These are phyloP conservation scores for Globisporangium carolinianum DNA, from an alignment of 352 stramenopile species.

Conservation along the genomic window DNA sequence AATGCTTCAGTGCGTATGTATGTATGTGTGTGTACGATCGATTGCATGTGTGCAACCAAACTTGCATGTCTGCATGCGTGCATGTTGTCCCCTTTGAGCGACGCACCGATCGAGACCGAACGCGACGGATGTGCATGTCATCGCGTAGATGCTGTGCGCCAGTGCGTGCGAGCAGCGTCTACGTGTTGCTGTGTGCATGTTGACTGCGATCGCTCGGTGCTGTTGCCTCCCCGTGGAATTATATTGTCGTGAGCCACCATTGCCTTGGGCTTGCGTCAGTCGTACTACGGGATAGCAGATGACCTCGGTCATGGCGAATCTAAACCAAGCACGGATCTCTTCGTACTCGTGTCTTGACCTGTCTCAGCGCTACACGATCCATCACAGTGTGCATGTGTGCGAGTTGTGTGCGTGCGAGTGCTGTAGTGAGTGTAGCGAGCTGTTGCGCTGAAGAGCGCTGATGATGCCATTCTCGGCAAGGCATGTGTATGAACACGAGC, in stretches of 20 bases:
- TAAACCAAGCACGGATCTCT: constrained; percentile 74
- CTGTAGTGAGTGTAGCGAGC: no score
- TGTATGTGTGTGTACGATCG: constrained; percentile 7
- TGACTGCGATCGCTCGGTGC: background rate
- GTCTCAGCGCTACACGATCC: constrained; percentile 53
- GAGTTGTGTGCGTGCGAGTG: background rate
- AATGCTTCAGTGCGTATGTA: background rate
- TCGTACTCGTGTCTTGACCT: constrained; percentile 77
- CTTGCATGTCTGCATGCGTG: constrained; percentile 4
- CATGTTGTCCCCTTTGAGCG: constrained; percentile 2
- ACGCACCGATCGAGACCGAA: constrained; percentile 3
- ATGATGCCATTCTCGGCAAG: no score
- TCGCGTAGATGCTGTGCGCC: background rate
- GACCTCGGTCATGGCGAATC: constrained; percentile 66
- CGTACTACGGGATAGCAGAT: constrained; percentile 69
- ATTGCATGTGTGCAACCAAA: background rate
- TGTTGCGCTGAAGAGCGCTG: no score
- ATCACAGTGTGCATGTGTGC: background rate
- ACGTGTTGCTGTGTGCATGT: no score
- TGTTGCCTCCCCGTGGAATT: constrained; percentile 27
- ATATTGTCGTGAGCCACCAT: constrained; percentile 75
- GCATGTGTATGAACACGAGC: no score
- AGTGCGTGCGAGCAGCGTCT: background rate
- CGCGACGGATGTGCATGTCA: constrained; percentile 1
- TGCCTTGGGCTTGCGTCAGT: constrained; percentile 78